Conservation (phyloP, 805 yeast genomes). For the Myxozyma mucilagina region DNA sequence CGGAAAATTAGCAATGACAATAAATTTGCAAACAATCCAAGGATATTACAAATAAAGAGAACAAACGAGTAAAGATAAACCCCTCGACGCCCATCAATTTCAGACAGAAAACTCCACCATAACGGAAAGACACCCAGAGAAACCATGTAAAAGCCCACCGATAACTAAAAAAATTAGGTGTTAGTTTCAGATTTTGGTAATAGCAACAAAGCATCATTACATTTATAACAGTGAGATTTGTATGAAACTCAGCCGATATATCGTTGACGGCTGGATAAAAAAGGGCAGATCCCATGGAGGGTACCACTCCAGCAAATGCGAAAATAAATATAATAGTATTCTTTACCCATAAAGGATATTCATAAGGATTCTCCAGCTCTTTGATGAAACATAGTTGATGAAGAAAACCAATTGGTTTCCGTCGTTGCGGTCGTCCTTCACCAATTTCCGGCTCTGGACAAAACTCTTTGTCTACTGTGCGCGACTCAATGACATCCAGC, state of each 20-base stretch:
- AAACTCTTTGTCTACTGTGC: neutral
- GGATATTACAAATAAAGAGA: conserved; percentile 49
- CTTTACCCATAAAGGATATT: conserved; percentile 55
- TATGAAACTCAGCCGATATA: conserved; percentile 55
- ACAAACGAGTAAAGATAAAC: conserved; percentile 69
- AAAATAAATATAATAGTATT: conserved; percentile 59
- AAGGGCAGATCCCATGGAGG: conserved; percentile 89
- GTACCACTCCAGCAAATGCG: conserved; percentile 73
- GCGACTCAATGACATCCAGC: conserved; percentile 10
- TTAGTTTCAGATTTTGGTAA: neutral
- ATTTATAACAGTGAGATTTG: conserved; percentile 63
- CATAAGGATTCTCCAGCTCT: conserved; percentile 72
- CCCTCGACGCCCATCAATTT: conserved; percentile 69
- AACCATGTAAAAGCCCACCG: conserved; percentile 76
- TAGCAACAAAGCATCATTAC: conserved; percentile 37
- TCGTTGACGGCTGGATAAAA: conserved; percentile 74
- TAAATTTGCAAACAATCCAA: neutral
- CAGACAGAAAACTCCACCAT: conserved; percentile 87
- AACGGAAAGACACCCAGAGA: conserved; percentile 78
- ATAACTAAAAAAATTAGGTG: conserved; percentile 31
- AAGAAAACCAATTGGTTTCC: conserved; percentile 20
- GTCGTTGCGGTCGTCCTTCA: neutral
- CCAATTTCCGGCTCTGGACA: neutral
- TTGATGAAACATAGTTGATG: conserved; percentile 51
- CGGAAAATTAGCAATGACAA: neutral